Evolutionary conservation across 2,329 filamentous ascomycete genomes (phyloP), one percentile per base, ranked within the genome.

Genomic region (Aureobasidium zeae): DNA sequence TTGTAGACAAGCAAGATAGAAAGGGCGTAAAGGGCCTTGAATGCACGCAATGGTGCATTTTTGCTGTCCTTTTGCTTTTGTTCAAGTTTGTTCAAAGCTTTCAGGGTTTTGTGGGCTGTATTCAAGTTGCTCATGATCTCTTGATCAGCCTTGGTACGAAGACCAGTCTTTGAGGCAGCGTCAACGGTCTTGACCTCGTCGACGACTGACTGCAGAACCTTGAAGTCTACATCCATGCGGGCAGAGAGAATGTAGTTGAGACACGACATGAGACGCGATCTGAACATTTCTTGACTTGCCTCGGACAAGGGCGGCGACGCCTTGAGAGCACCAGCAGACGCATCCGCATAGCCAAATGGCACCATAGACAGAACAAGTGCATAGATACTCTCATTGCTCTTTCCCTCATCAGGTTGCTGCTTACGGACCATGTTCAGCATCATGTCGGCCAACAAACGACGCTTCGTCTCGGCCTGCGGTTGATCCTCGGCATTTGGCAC

Each of bases 1-100:
- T 89, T 88, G 65, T 94, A 94, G 7, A 94, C 73, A 60, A 95
- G 86, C 44, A 96, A 71, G 11, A 95, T 76, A 0, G 86, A 83
- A 41, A 95, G 74, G 1, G 86, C 81, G 59, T 94, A 86, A 1
- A 96, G 73, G 25, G 95, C 71, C 15, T 82, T 81, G 46, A 95
- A 74, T 0, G 84, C 83, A 48, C 79, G 77, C 12, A 68, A 68
- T 48, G 61, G 63, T 46, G 59, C 69, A 55, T 58, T 66, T 51
- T 47, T 22, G 5, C 21, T 30, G 7, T 57, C 56, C 49, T 51
- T 49, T 5, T 47, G 38, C 44, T 53, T 61, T 12, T 57, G 56
- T 48, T 50, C 51, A 9, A 45, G 43, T 19, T 34, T 34, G 10
- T 30, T 36, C 19, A 49, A 16, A 2, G 22, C 57, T 65, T 28